These are phyloP conservation scores for Ustilago crameri DNA, from an alignment of 1,284 basidiomycete species.

Conservation along the genomic window DNA sequence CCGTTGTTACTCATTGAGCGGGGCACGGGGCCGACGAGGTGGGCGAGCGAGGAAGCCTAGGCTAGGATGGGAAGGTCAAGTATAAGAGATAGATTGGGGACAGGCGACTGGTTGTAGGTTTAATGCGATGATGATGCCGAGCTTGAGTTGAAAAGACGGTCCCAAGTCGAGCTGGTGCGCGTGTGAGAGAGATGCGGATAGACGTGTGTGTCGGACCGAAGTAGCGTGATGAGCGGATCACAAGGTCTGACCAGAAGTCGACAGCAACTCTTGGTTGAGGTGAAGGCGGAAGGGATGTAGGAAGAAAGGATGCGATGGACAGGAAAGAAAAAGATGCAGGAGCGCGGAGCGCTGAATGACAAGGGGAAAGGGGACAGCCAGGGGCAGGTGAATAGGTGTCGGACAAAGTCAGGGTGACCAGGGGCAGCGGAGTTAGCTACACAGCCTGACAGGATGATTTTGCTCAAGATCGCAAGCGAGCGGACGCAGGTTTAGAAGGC, in stretches of 20 bases:
- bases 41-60: not conserved
- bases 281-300: not conserved
- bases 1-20: slow-evolving; percentile 18
- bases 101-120: too few relatives aligned
- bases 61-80: not conserved
- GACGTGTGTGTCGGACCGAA: not conserved
- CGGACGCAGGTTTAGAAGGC: too few relatives aligned
- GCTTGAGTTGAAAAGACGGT: too few relatives aligned
- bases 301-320: not conserved
- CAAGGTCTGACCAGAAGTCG: too few relatives aligned
- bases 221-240: too few relatives aligned
- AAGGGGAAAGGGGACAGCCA: not conserved
- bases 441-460: not conserved
- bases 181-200: too few relatives aligned
- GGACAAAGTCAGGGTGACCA: not conserved
- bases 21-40: not conserved
- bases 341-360: not conserved
- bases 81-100: too few relatives aligned
- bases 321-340: not conserved
- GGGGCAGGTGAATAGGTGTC: not conserved
- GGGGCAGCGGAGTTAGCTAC: not conserved
- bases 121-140: too few relatives aligned
- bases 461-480: not conserved
- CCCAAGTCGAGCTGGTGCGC: too few relatives aligned
- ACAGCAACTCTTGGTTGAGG: not conserved